Percentiles rank a stretch among this genome's conserved stretches.
Conservation (phyloP, 331 rosid species). For the Arachis monticola region DNA sequence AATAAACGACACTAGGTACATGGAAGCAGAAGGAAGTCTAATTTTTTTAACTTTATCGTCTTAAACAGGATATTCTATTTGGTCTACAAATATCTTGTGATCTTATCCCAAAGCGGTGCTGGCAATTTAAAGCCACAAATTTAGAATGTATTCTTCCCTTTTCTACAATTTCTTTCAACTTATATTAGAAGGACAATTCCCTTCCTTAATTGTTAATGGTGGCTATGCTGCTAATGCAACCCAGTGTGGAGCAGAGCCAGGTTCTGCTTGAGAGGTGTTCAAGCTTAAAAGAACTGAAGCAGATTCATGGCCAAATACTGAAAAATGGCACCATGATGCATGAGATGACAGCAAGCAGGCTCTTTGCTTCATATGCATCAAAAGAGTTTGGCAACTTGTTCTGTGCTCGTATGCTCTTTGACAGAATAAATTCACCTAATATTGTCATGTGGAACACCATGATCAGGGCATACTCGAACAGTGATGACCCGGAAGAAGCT, state of each 20-base stretch:
- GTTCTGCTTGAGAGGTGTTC: constrained; percentile 56
- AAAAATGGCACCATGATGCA: constrained; percentile 41
- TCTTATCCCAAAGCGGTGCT: constrained; percentile 37
- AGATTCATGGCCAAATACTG: constrained; percentile 58
- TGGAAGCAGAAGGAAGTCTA: constrained; percentile 25
- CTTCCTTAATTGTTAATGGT: constrained; percentile 12
- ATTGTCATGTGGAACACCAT: constrained; percentile 63
- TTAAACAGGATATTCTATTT: constrained; percentile 31
- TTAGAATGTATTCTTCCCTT: neutral
- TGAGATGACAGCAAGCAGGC: constrained; percentile 41
- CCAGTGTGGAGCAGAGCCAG: constrained; percentile 37
- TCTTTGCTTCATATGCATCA: constrained; percentile 45
- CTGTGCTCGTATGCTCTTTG: constrained; percentile 53
- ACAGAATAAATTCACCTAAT: constrained; percentile 50
- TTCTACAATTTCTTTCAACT: constrained; percentile 5
- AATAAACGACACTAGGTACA: constrained; percentile 4
- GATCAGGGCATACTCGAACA: constrained; percentile 55
- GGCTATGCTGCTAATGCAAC: constrained; percentile 40
- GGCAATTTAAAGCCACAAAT: constrained; percentile 39
- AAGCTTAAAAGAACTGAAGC: constrained; percentile 55
- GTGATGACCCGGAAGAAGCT: constrained; percentile 52
- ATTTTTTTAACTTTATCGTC: neutral
- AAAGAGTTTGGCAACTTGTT: constrained; percentile 46
- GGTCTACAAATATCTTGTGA: constrained; percentile 24
- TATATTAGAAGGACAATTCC: constrained; percentile 13